Evolutionary conservation across 2,329 filamentous ascomycete species (phyloP).

Genomic region (Furcasterigmium sp.): DNA sequence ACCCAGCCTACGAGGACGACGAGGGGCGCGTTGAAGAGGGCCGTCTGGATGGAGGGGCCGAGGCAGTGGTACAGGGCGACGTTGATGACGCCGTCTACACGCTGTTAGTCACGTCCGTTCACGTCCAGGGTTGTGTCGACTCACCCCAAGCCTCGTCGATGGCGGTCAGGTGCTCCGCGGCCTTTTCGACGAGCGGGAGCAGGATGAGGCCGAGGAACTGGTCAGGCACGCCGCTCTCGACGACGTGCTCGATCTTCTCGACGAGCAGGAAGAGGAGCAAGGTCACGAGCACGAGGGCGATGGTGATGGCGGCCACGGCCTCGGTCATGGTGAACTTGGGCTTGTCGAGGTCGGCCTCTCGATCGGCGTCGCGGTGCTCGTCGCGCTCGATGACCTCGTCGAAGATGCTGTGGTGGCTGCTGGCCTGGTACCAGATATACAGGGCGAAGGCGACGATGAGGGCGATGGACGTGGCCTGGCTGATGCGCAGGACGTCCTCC

Average conservation of each 20-base stretch:
- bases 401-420: conserved; percentile 59
- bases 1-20: conserved; percentile 69
- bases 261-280: conserved; percentile 65
- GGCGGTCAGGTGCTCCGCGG: conserved; percentile 78
- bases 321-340: conserved; percentile 63
- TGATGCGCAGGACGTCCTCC: conserved; percentile 50
- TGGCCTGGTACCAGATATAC: conserved; percentile 57
- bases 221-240: conserved; percentile 23
- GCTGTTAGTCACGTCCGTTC: no score
- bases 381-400: conserved; percentile 46
- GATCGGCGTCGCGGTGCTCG: conserved; percentile 52
- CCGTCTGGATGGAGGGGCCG: conserved; percentile 69
- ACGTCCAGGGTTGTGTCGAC: no score
- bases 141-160: conserved; percentile 64
- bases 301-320: conserved; percentile 50
- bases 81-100: conserved; percentile 55
- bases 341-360: conserved; percentile 49
- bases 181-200: conserved; percentile 78
- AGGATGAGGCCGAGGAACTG: conserved; percentile 58
- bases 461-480: conserved; percentile 56
- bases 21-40: conserved; percentile 68
- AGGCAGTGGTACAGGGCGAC: conserved; percentile 68
- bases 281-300: conserved; percentile 55
- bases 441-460: conserved; percentile 54
- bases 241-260: conserved; percentile 52